These are phyloP conservation scores for Arabidopsis thaliana DNA, from an alignment of 345 rosid genomes.

Conservation along the genomic window DNA sequence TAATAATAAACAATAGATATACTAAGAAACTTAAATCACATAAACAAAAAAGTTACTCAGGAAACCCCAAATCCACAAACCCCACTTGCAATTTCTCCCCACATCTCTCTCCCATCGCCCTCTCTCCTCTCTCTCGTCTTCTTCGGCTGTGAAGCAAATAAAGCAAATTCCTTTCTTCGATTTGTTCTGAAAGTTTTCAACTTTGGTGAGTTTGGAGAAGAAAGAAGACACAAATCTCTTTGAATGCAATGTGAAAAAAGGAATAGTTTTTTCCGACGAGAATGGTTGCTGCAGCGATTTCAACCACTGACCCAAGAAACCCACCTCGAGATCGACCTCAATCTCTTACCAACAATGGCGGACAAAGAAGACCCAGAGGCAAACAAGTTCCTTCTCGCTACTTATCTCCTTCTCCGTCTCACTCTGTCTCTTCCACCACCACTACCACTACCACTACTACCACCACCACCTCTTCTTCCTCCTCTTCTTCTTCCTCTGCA, in stretches of 20 bases:
- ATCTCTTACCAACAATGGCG: slow-evolving; percentile 47
- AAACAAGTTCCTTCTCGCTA: slow-evolving; percentile 84
- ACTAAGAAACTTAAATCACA: slow-evolving; percentile 33
- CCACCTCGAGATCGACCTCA: slow-evolving; percentile 49
- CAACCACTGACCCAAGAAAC: slow-evolving; percentile 39
- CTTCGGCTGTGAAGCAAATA: slow-evolving; percentile 35
- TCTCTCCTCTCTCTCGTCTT: slow-evolving; percentile 40
- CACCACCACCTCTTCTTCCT: slow-evolving; percentile 49
- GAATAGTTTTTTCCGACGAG: slow-evolving; percentile 30
- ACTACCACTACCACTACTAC: slow-evolving; percentile 34
- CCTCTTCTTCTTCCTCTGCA: slow-evolving; percentile 53
- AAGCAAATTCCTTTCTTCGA: slow-evolving; percentile 21
- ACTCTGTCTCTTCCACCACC: slow-evolving; percentile 55
- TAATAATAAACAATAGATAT: slow-evolving; percentile 5
- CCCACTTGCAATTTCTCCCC: slow-evolving; percentile 47
- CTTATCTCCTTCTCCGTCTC: slow-evolving; percentile 85
- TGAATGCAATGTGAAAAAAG: slow-evolving; percentile 57
- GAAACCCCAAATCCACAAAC: slow-evolving; percentile 54
- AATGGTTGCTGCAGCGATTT: slow-evolving; percentile 78
- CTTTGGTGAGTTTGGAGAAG: slow-evolving; percentile 24
- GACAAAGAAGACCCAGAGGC: slow-evolving; percentile 70
- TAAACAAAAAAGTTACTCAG: slow-evolving; percentile 18
- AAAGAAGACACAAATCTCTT: slow-evolving; percentile 25
- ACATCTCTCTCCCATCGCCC: slow-evolving; percentile 36
- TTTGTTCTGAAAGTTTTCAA: slow-evolving; percentile 12